A percentile compares a stretch with the other conserved stretches of the same genome.
Conservation (phyloP, 2,329 filamentous ascomycete species). For the Blastomyces gilchristii region DNA sequence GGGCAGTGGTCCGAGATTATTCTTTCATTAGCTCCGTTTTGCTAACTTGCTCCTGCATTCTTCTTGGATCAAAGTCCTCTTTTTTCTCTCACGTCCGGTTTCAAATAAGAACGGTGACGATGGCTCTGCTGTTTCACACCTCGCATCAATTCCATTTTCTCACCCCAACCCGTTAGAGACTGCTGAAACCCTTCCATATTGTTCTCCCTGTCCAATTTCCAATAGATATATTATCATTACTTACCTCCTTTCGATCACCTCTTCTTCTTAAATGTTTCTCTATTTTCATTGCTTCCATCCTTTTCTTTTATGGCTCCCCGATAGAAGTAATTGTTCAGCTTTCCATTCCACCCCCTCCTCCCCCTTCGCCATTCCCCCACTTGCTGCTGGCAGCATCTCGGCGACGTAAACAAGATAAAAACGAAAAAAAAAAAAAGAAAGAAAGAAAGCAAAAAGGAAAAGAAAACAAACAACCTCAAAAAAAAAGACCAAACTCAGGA, state of each 20-base stretch:
- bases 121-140: neutral
- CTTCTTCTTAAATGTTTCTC: neutral
- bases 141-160: neutral
- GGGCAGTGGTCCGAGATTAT: neutral
- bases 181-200: neutral
- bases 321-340: neutral
- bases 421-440: neutral
- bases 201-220: neutral
- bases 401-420: neutral
- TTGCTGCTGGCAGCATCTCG: constrained; percentile 11
- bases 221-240: neutral
- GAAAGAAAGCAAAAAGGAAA: too few species aligned
- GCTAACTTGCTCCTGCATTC: neutral
- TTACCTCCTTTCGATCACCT: neutral
- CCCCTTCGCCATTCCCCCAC: neutral
- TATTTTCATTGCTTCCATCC: neutral
- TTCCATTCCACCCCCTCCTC: neutral
- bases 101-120: neutral
- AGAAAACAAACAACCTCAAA: neutral
- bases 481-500: too few species aligned
- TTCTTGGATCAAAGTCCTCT: neutral
- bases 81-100: neutral
- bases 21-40: neutral
- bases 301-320: neutral
- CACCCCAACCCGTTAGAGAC: neutral